These are phyloP conservation scores for Pyrenula massariospora DNA, from an alignment of 495 filamentous ascomycete species.

Conservation along the genomic window DNA sequence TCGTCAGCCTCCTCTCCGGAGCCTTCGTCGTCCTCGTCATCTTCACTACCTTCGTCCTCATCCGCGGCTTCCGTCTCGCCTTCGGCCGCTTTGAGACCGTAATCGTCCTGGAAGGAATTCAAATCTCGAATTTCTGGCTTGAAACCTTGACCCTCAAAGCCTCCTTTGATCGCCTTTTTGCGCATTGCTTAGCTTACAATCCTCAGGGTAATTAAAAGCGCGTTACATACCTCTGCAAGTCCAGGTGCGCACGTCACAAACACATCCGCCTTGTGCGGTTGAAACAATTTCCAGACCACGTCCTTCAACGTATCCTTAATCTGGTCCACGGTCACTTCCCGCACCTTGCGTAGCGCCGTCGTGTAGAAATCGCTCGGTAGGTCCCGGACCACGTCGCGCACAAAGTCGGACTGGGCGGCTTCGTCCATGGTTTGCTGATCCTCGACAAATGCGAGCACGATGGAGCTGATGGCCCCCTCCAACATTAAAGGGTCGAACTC, in stretches of 20 bases:
- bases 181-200: slow-evolving; percentile 5
- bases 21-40: slow-evolving; percentile 33
- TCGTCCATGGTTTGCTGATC: slow-evolving; percentile 71
- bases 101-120: slow-evolving; percentile 79
- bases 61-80: slow-evolving; percentile 56
- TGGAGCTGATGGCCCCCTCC: slow-evolving; percentile 80
- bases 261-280: slow-evolving; percentile 63
- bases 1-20: slow-evolving; percentile 32
- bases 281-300: slow-evolving; percentile 68
- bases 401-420: slow-evolving; percentile 72
- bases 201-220: slow-evolving; percentile 2
- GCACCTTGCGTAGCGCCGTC: slow-evolving; percentile 62
- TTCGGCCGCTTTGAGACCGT: slow-evolving; percentile 65
- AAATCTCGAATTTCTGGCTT: slow-evolving; percentile 63
- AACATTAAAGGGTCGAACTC: slow-evolving; percentile 70
- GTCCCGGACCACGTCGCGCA: slow-evolving; percentile 64
- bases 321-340: slow-evolving; percentile 63
- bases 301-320: slow-evolving; percentile 64
- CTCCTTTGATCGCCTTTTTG: slow-evolving; percentile 60
- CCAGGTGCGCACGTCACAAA: slow-evolving; percentile 81
- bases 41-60: slow-evolving; percentile 49
- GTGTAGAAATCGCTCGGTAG: slow-evolving; percentile 70
- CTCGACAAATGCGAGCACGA: slow-evolving; percentile 75
- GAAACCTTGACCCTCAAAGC: slow-evolving; percentile 65
- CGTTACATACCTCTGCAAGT: slow-evolving; percentile 63